phyloP scores from a whole-genome alignment of 2,329 filamentous ascomycete species.

The Chalaropsis ovoidea region DNA sequence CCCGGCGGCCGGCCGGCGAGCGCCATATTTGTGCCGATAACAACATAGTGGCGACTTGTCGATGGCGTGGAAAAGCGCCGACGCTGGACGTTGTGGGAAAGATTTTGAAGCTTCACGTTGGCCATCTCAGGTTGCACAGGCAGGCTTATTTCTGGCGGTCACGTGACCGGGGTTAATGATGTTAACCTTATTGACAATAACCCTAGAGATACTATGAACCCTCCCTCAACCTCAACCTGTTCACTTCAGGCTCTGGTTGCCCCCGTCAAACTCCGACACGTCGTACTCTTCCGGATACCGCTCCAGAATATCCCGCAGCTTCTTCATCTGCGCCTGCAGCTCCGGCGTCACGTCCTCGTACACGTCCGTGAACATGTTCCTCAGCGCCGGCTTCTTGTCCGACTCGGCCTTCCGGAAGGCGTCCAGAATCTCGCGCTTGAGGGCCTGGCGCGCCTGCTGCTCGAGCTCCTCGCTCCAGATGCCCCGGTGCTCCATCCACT shows the following conservation, averaged over 20 bases:
- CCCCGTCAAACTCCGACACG: constrained; percentile 62
- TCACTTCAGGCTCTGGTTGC: constrained; percentile 38
- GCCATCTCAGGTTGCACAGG: constrained; percentile 3
- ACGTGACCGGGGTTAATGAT: background rate
- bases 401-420: constrained; percentile 78
- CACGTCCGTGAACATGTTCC: constrained; percentile 71
- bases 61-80: background rate
- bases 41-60: background rate
- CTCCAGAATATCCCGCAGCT: constrained; percentile 67
- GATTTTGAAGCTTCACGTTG: background rate
- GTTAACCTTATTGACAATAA: background rate
- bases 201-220: constrained; percentile 9
- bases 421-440: constrained; percentile 65
- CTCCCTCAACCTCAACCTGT: background rate
- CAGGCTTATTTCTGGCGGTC: background rate
- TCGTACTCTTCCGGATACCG: constrained; percentile 92
- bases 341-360: constrained; percentile 83
- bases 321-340: constrained; percentile 56
- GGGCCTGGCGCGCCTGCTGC: constrained; percentile 54
- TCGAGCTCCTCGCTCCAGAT: constrained; percentile 82
- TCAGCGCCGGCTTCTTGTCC: constrained; percentile 65
- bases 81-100: background rate
- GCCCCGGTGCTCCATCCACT: constrained; percentile 77
- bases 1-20: background rate
- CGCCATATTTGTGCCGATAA: background rate